phyloP scores from a whole-genome alignment of 192 early-diverging fungal genomes.

The Podila horticola region DNA sequence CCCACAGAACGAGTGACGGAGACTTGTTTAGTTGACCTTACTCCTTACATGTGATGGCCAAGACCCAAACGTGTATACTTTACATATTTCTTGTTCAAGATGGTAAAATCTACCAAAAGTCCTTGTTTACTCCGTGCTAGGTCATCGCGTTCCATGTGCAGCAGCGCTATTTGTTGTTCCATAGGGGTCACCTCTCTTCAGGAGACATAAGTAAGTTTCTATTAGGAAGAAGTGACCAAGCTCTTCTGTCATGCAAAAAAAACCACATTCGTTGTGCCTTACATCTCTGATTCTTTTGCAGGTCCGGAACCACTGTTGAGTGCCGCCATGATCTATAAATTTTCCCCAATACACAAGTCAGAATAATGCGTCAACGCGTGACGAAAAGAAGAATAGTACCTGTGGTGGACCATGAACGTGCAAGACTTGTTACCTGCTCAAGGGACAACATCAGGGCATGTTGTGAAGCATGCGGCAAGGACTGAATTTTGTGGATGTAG shows the following conservation, averaged over 20 bases:
- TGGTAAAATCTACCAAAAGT: constrained; percentile 15
- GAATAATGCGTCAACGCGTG: no score
- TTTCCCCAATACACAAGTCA: background rate
- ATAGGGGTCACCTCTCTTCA: constrained; percentile 29
- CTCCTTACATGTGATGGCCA: no score
- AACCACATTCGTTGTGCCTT: background rate
- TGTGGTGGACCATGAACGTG: no score
- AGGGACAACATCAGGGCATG: constrained; percentile 91
- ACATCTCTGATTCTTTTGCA: constrained; percentile 31
- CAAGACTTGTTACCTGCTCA: constrained; percentile 82
- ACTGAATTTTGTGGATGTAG: constrained; percentile 89
- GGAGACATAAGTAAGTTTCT: background rate
- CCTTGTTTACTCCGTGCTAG: constrained; percentile 41
- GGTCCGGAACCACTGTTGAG: constrained; percentile 28
- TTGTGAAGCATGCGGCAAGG: constrained; percentile 75
- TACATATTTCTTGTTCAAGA: constrained; percentile 48
- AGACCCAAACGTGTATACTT: no score
- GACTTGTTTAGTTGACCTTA: background rate
- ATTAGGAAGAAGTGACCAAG: background rate
- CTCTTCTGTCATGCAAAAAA: background rate
- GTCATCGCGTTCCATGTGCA: constrained; percentile 37
- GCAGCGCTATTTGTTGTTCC: constrained; percentile 38
- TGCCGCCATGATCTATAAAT: constrained; percentile 32
- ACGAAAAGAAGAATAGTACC: no score
- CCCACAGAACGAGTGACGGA: background rate